Evolutionary conservation across 768 basidiomycete genomes (phyloP).

Genomic region (Psilocybe tampanensis): DNA sequence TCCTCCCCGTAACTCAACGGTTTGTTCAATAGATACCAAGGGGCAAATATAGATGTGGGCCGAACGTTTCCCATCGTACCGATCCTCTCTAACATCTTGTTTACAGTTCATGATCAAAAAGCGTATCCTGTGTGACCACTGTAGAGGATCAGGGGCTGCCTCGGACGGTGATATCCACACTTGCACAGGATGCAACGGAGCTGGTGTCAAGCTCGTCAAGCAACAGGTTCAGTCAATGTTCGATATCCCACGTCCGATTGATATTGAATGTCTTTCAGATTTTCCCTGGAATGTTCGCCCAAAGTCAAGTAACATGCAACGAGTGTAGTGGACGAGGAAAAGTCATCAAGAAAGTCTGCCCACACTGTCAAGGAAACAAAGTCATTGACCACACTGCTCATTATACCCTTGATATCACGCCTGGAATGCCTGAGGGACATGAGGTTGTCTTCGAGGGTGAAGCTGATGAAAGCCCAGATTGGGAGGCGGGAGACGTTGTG

Average conservation of each 20-base stretch:
- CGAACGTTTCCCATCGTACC: neutral
- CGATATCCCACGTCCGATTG: neutral
- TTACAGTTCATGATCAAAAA: conserved; percentile 89
- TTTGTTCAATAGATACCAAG: conserved; percentile 65
- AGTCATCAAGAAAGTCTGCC: conserved; percentile 75
- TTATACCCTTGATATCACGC: conserved; percentile 83
- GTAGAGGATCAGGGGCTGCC: conserved; percentile 93
- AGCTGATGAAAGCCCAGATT: conserved; percentile 94
- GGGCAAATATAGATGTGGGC: conserved; percentile 79
- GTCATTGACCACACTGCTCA: conserved; percentile 79
- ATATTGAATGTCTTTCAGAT: conserved; percentile 42
- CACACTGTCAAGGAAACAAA: conserved; percentile 82
- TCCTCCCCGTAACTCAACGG: conserved; percentile 1
- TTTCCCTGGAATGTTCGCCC: conserved; percentile 96
- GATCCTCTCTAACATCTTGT: conserved; percentile 5
- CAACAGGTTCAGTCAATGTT: conserved; percentile 57
- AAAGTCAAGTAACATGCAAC: conserved; percentile 81
- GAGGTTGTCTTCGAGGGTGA: conserved; percentile 96
- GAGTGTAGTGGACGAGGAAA: conserved; percentile 86
- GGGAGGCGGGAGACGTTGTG: conserved; percentile 94
- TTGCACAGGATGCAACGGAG: conserved; percentile 84
- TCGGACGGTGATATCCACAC: conserved; percentile 85
- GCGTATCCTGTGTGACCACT: conserved; percentile 93
- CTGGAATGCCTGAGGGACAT: conserved; percentile 91
- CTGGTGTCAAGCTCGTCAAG: conserved; percentile 81